These are phyloP conservation scores for Eimeria maxima DNA, from an alignment of 169 alveolate species.

Conservation along the genomic window DNA sequence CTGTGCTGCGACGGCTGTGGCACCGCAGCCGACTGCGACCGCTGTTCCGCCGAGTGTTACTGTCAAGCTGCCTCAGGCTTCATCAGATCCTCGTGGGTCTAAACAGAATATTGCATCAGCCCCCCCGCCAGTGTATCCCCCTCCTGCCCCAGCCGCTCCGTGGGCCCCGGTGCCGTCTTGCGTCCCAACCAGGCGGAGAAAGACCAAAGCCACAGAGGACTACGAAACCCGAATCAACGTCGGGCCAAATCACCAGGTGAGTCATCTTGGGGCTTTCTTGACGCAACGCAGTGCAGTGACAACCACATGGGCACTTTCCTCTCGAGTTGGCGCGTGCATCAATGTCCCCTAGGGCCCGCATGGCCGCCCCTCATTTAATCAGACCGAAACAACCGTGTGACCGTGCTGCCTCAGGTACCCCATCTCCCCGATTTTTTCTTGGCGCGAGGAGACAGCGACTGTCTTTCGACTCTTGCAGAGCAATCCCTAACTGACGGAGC, in stretches of 20 bases:
- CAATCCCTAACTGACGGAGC: slow-evolving; percentile 64
- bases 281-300: not conserved
- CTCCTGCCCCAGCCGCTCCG: slow-evolving; percentile 53
- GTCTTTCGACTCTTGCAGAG: slow-evolving; percentile 52
- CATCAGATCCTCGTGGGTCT: slow-evolving; percentile 15
- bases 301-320: not conserved
- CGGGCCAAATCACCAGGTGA: slow-evolving; percentile 70
- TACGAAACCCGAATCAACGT: slow-evolving; percentile 65
- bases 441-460: slow-evolving; percentile 72
- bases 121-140: slow-evolving; percentile 47
- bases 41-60: slow-evolving; percentile 1
- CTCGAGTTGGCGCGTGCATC: not conserved
- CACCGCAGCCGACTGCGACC: slow-evolving; percentile 42
- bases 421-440: slow-evolving; percentile 74
- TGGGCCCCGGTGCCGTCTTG: slow-evolving; percentile 62
- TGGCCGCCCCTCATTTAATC: not conserved
- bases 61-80: slow-evolving; percentile 27
- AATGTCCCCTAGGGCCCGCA: not conserved
- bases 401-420: slow-evolving; percentile 66
- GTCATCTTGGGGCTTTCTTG: not conserved
- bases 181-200: slow-evolving; percentile 71
- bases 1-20: slow-evolving; percentile 67
- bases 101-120: slow-evolving; percentile 32
- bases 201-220: slow-evolving; percentile 64
- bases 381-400: not conserved